A percentile compares a stretch with the other conserved stretches of the same genome.
Conservation (phyloP, 1,284 basidiomycete genomes). For the Vanrija sp. region DNA sequence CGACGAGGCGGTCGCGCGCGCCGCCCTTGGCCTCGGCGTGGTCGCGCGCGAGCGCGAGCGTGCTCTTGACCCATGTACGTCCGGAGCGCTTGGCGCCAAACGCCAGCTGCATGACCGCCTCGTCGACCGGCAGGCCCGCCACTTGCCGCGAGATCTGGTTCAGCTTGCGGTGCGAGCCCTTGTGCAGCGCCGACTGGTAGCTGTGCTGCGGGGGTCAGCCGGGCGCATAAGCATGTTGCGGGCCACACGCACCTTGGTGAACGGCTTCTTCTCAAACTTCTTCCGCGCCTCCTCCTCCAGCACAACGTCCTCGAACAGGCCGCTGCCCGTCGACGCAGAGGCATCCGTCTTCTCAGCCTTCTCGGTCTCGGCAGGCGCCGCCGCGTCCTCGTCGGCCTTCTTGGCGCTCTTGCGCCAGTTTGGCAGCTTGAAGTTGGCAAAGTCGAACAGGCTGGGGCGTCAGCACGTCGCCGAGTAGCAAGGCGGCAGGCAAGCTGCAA, state of each 20-base stretch:
- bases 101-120: constrained; percentile 93
- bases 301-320: constrained; percentile 10
- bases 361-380: not conserved
- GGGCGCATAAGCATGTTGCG: not conserved
- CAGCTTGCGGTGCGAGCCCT: constrained; percentile 87
- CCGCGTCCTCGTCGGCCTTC: constrained; percentile 4
- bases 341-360: not conserved
- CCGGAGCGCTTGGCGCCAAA: constrained; percentile 89
- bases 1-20: constrained; percentile 67
- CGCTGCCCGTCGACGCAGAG: not conserved
- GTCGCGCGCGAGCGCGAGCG: constrained; percentile 79
- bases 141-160: constrained; percentile 85
- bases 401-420: constrained; percentile 11
- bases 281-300: constrained; percentile 3
- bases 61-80: constrained; percentile 71
- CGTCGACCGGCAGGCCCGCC: constrained; percentile 81
- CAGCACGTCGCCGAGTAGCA: not conserved
- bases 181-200: constrained; percentile 72
- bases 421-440: constrained; percentile 8
- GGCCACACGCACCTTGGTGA: constrained; percentile 19
- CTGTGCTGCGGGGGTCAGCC: constrained; percentile 27
- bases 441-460: constrained; percentile 5
- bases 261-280: constrained; percentile 25
- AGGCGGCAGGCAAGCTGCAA: too few relatives aligned
- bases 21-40: constrained; percentile 82